Evolutionary conservation across 1,284 basidiomycete species (phyloP), one percentile per base, ranked within the genome.

Genomic region (Tylopilus sp.): DNA sequence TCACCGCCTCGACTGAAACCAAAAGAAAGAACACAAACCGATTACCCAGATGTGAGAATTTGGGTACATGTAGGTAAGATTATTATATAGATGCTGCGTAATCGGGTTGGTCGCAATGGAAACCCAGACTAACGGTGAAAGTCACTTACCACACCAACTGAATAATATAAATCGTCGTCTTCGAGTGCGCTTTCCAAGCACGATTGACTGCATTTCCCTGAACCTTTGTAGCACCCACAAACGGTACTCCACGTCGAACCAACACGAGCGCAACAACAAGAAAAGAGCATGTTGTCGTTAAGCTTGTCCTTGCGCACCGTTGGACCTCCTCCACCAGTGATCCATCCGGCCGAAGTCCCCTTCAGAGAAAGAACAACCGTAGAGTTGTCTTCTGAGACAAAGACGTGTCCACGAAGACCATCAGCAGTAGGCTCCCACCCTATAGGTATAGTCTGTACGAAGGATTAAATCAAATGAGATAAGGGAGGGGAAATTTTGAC

Each of bases 321-420:
- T 10, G 88, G 86, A 4, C 88, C 79, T 2, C 90, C 94, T 7
- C 93, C 93, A 3, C 87, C 87, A 7, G 93, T 91, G 6, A 97
- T 81, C 78, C 93, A 88, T 1, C 90, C 89, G 0, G 94, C 91
- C 2, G 94, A 95, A 0, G 97, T 99, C 49, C 97, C 97, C 79
- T 99, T 99, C 80, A 98, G 89, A 13, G 95, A 89, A 47, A 99
- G 85, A 24, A 98, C 86, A 38, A 98, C 92, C 0, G 94, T 97
- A 16, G 89, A 90, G 73, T 97, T 96, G 77, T 94, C 93, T 4
- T 86, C 82, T 26, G 87, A 92, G 33, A 88, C 91, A 72, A 95
- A 96, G 41, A 99, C 82, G 73, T 99, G 96, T 0, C 97, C 97
- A 53, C 96, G 86, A 63, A 98, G 88, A 0, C 96, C 95, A 74